These are phyloP conservation scores for Nephelium lappaceum DNA, from an alignment of 345 rosid species.

Conservation along the genomic window DNA sequence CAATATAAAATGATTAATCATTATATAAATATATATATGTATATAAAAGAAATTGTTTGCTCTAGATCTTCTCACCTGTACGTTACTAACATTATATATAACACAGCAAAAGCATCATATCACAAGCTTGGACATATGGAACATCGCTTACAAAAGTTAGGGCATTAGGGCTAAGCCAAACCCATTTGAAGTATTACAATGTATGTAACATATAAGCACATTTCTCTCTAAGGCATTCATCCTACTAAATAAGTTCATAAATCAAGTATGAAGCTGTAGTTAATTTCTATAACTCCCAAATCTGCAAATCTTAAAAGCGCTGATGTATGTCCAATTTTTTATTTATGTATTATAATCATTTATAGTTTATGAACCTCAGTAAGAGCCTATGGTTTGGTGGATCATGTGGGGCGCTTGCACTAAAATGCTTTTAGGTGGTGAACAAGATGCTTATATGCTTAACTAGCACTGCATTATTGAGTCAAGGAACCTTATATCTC, in stretches of 20 bases:
- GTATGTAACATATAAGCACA: neutral
- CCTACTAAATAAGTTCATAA: neutral
- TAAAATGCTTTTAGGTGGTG: constrained; percentile 28
- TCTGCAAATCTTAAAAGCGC: constrained; percentile 25
- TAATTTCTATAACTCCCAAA: constrained; percentile 5
- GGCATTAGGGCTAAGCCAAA: no score
- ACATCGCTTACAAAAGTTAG: neutral
- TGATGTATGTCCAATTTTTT: neutral
- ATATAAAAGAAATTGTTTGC: no score
- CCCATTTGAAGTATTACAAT: neutral
- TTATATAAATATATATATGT: no score
- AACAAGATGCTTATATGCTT: constrained; percentile 11
- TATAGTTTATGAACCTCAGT: neutral
- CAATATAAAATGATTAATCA: no score
- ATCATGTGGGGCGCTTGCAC: constrained; percentile 28
- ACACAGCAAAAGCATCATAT: neutral
- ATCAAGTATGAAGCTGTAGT: neutral
- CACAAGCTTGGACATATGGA: neutral
- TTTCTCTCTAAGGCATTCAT: neutral
- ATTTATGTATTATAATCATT: neutral
- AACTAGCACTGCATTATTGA: constrained; percentile 32
- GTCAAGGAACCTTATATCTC: constrained; percentile 27
- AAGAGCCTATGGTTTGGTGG: constrained; percentile 18
- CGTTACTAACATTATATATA: neutral
- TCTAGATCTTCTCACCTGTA: no score